A percentile compares a stretch with the other conserved stretches of the same genome.
phyloP scores from a whole-genome alignment of 768 basidiomycete genomes.

The Russula abietina region DNA sequence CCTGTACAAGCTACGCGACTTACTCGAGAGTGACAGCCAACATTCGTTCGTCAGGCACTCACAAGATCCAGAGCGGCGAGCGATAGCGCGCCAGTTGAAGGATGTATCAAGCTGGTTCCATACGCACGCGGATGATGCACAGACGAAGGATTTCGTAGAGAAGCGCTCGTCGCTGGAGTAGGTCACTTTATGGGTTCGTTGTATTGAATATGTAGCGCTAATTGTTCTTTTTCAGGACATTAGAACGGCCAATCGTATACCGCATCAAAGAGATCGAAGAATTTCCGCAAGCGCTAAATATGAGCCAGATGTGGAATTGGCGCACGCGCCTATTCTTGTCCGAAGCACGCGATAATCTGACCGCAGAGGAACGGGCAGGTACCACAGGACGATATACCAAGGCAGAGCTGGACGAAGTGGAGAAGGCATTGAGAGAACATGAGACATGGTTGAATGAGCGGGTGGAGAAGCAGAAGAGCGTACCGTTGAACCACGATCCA shows the following conservation, averaged over 20 bases:
- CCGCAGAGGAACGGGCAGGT: conserved; percentile 52
- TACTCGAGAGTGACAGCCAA: conserved; percentile 59
- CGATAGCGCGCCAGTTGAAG: conserved; percentile 61
- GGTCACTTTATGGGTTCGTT: conserved; percentile 31
- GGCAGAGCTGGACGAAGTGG: conserved; percentile 78
- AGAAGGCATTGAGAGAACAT: conserved; percentile 69
- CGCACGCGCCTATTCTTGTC: conserved; percentile 78
- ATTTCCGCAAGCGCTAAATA: conserved; percentile 78
- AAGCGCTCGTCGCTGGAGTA: conserved; percentile 82
- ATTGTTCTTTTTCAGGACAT: conserved; percentile 40
- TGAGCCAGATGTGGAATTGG: conserved; percentile 85
- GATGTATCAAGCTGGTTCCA: conserved; percentile 78
- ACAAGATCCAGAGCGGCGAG: conserved; percentile 58
- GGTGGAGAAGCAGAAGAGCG: conserved; percentile 75
- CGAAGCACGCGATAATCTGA: conserved; percentile 71
- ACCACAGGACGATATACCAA: conserved; percentile 74
- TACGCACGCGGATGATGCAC: conserved; percentile 77
- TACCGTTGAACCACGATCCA: conserved; percentile 73
- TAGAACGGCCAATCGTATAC: conserved; percentile 77
- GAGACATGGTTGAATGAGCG: conserved; percentile 78
- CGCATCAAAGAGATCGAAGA: conserved; percentile 86
- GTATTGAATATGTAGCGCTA: background rate
- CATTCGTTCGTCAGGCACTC: conserved; percentile 86
- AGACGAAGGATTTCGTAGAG: conserved; percentile 64
- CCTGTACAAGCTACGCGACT: conserved; percentile 83